phyloP scores from a whole-genome alignment of 2,329 filamentous ascomycete genomes.

The Pyricularia grisea region DNA sequence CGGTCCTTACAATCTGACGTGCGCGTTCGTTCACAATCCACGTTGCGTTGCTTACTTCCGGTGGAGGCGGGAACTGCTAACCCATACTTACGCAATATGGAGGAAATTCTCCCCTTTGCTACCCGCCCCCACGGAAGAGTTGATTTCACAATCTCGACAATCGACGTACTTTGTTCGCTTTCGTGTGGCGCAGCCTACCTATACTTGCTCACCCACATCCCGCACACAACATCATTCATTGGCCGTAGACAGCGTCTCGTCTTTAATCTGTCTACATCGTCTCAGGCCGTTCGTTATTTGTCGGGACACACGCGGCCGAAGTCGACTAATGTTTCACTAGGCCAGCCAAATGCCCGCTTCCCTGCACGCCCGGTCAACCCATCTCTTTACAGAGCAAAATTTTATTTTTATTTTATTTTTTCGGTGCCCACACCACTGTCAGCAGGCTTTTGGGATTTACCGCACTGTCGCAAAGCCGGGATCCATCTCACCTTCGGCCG shows the following conservation, averaged over 20 bases:
- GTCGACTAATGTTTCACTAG: conserved; percentile 1
- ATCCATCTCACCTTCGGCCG: neutral
- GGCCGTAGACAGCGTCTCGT: neutral
- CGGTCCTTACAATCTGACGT: neutral
- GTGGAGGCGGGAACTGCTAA: neutral
- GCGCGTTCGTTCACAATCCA: neutral
- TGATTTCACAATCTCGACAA: neutral
- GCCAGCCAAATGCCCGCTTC: neutral
- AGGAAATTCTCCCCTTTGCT: neutral
- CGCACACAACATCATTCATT: neutral
- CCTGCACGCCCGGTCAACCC: neutral
- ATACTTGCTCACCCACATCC: neutral
- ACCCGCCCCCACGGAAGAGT: neutral
- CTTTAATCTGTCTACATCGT: neutral
- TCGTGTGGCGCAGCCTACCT: neutral
- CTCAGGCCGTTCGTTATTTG: neutral
- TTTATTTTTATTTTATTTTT: neutral
- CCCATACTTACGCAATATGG: neutral
- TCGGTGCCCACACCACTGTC: neutral
- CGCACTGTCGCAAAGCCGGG: neutral
- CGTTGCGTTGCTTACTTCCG: neutral
- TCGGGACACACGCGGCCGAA: neutral
- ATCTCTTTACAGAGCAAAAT: no score
- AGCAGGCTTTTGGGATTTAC: neutral
- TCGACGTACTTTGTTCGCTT: neutral